Evolutionary conservation across 352 stramenopile species (phyloP), one percentile per base, ranked within the genome.

Genomic region (Peronospora farinosa): DNA sequence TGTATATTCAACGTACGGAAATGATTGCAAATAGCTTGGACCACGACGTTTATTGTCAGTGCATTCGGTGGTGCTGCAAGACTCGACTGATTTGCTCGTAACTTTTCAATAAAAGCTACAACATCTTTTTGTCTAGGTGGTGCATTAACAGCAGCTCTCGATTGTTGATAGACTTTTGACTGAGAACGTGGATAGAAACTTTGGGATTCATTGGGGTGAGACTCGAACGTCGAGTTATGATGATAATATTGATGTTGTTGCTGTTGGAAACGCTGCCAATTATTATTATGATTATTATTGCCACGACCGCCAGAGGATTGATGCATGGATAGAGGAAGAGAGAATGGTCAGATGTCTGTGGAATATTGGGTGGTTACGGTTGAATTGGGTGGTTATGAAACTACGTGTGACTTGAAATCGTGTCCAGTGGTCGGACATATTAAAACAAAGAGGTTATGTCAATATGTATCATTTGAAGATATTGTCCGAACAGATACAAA

Each of bases 1-100:
- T n/a, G n/a, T n/a, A n/a, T n/a, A n/a, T n/a, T n/a, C n/a, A n/a
- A 67, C 72, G 54, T 65, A 83, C 75, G 63, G 57, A 88, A 90
- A 45, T 86, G 76, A 19, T 40, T 51, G 53, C 74, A 86, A 33
- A 87, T 72, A 19, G 74, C 77, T 10, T 74, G 73, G 12, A 82
- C 51, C 1, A 74, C 59, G 5, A 64, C 49, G 31, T 63, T 47
- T 10, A 88, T 52, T 12, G 61, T 78, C 38, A 90, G 56, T 30
- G 77, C 76, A 19, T 79, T 88, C 8, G 73, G 77, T 17, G 72
- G 72, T 25, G 66, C 69, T 3, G 63, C 54, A 0, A 58, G 57
- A 60, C 62, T 69, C 45, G 79, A 88, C 42, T 66, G 73, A 41
- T 56, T 75, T 36, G 61, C 57, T 36, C 78, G 72, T 27, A 86